Conservation (phyloP, 139 green algal species). For the Volvox reticuliferus region DNA sequence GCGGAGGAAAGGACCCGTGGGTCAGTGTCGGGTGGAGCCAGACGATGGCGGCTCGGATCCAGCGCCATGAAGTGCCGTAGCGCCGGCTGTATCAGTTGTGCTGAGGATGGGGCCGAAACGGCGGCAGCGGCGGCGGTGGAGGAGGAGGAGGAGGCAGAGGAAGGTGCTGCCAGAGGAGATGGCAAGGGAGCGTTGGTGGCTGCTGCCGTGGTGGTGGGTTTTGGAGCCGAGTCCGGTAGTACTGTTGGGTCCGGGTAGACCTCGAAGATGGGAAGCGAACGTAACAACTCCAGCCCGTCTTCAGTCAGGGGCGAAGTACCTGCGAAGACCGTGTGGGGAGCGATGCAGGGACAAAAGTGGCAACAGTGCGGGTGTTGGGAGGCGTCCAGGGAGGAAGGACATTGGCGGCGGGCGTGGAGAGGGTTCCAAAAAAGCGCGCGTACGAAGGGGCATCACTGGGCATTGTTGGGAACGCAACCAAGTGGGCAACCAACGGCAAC, state of each 20-base stretch:
- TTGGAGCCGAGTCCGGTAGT: background rate
- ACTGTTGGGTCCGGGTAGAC: conserved; percentile 30
- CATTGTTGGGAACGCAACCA: too few species aligned
- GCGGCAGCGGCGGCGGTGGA: background rate
- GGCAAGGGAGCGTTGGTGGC: background rate
- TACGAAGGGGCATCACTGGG: too few species aligned
- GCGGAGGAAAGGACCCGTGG: conserved; percentile 54
- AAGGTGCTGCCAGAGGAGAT: too few species aligned
- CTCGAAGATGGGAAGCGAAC: conserved; percentile 75
- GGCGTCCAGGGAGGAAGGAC: too few species aligned
- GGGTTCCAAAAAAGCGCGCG: too few species aligned
- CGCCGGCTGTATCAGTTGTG: background rate
- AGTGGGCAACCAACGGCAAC: too few species aligned
- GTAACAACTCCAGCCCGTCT: conserved; percentile 59
- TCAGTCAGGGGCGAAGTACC: background rate
- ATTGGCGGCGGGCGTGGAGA: too few species aligned
- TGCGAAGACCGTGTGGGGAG: background rate
- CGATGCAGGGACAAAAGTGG: background rate
- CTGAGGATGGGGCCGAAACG: background rate
- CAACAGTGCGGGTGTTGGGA: too few species aligned
- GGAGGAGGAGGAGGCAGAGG: too few species aligned
- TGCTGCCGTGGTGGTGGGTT: background rate
- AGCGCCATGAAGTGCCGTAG: conserved; percentile 2
- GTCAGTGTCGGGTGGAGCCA: conserved; percentile 64
- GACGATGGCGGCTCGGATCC: conserved; percentile 40